A percentile compares a stretch with the other conserved stretches of the same genome.
These are phyloP conservation scores for Stephanodiscus triporus DNA, from an alignment of 108 stramenopile genomes.

Conservation along the genomic window DNA sequence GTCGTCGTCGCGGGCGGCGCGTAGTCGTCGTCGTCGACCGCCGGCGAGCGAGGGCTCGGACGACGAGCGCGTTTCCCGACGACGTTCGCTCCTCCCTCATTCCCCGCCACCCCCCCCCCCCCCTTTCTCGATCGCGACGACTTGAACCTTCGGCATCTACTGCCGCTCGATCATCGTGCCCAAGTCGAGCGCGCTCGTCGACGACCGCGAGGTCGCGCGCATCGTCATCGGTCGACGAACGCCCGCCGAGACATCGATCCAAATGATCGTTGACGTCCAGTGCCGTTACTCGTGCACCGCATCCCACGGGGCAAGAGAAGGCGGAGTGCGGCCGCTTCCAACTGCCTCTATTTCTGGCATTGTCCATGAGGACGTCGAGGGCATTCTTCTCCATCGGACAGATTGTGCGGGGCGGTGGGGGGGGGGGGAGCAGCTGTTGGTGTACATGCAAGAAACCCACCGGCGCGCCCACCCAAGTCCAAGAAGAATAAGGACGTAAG, in stretches of 20 bases:
- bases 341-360: slow-evolving; percentile 1
- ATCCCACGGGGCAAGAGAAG: slow-evolving; percentile 34
- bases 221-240: neutral
- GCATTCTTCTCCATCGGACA: slow-evolving; percentile 12
- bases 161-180: too few relatives aligned
- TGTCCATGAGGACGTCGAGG: slow-evolving; percentile 4
- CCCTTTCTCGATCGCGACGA: neutral
- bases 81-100: neutral
- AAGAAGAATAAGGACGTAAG: too few relatives aligned
- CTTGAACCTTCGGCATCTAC: neutral
- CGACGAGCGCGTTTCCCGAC: neutral
- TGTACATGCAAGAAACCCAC: too few relatives aligned
- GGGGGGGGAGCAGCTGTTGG: too few relatives aligned
- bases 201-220: neutral
- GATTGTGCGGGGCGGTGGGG: too few relatives aligned
- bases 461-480: too few relatives aligned
- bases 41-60: neutral
- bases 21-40: neutral
- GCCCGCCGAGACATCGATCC: slow-evolving; percentile 14
- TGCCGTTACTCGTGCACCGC: slow-evolving; percentile 22
- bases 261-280: slow-evolving; percentile 28
- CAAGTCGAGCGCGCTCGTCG: too few relatives aligned
- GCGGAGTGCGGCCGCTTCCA: neutral
- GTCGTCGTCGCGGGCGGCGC: neutral
- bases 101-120: too few relatives aligned